A percentile compares a stretch with the other conserved stretches of the same genome.
These are phyloP conservation scores for Kwoniella shandongensis DNA, from an alignment of 768 basidiomycete species.

Conservation along the genomic window DNA sequence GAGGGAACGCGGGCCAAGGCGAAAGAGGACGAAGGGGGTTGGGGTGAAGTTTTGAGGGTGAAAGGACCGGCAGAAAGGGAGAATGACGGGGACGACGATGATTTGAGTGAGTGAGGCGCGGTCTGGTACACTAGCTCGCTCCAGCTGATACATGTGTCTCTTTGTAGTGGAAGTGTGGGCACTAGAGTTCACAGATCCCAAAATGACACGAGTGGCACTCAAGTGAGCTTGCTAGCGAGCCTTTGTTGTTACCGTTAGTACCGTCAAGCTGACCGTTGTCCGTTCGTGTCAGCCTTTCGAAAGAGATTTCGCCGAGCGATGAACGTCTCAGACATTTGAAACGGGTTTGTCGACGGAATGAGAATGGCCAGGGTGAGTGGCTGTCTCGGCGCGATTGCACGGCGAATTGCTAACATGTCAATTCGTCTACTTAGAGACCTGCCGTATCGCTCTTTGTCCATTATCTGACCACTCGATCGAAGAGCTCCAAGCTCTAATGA, in stretches of 20 bases:
- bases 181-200: constrained; percentile 34
- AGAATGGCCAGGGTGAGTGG: constrained; percentile 19
- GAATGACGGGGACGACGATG: constrained; percentile 33
- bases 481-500: constrained; percentile 22
- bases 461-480: constrained; percentile 8
- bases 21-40: constrained; percentile 8
- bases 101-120: constrained; percentile 27
- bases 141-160: too few relatives aligned
- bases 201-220: constrained; percentile 34
- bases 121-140: too few relatives aligned
- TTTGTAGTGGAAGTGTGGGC: constrained; percentile 46
- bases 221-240: constrained; percentile 26
- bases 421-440: constrained; percentile 14
- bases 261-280: not conserved
- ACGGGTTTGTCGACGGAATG: constrained; percentile 33
- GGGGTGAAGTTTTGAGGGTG: constrained; percentile 30
- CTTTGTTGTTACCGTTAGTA: too few relatives aligned
- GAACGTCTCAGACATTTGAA: constrained; percentile 39
- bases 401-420: not conserved
- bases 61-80: constrained; percentile 42
- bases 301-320: constrained; percentile 29
- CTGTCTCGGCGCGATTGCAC: not conserved
- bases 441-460: constrained; percentile 37
- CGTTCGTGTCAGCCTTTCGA: constrained; percentile 24
- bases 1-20: constrained; percentile 5